These are phyloP conservation scores for Lonicera japonica DNA, from an alignment of 129 eudicot genomes.

Conservation along the genomic window DNA sequence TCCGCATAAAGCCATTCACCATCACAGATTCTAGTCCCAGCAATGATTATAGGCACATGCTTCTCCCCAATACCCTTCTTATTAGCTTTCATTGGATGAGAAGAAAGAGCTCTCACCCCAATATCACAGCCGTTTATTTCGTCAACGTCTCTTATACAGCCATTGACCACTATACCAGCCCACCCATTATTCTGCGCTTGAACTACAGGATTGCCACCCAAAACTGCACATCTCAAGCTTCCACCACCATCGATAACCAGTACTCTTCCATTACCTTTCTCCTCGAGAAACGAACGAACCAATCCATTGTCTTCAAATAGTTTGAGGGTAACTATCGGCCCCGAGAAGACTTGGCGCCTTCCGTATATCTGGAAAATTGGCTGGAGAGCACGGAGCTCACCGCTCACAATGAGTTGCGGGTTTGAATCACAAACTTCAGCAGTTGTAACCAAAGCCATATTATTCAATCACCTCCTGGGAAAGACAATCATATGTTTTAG, in stretches of 20 bases:
- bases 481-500: neutral
- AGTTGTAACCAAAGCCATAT: slow-evolving; percentile 3
- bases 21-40: slow-evolving; percentile 1
- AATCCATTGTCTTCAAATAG: slow-evolving; percentile 2
- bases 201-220: slow-evolving; percentile 1
- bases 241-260: slow-evolving; percentile 4
- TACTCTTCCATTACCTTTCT: slow-evolving; percentile 6
- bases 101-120: slow-evolving; percentile 1
- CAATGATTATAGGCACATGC: neutral
- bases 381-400: neutral
- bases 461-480: neutral
- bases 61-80: slow-evolving; percentile 4
- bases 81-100: neutral
- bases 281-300: neutral
- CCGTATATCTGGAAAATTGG: slow-evolving; percentile 6
- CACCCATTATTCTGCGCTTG: slow-evolving; percentile 4
- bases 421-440: slow-evolving; percentile 7
- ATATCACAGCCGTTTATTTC: slow-evolving; percentile 4
- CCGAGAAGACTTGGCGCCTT: neutral
- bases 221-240: neutral
- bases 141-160: neutral
- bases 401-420: neutral
- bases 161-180: slow-evolving; percentile 5
- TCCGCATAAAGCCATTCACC: slow-evolving; percentile 6
- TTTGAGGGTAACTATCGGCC: slow-evolving; percentile 1